A percentile compares a stretch with the other conserved stretches of the same genome.
Evolutionary conservation across 1,284 basidiomycete genomes (phyloP).

Genomic region (Melampsora larici-populina): DNA sequence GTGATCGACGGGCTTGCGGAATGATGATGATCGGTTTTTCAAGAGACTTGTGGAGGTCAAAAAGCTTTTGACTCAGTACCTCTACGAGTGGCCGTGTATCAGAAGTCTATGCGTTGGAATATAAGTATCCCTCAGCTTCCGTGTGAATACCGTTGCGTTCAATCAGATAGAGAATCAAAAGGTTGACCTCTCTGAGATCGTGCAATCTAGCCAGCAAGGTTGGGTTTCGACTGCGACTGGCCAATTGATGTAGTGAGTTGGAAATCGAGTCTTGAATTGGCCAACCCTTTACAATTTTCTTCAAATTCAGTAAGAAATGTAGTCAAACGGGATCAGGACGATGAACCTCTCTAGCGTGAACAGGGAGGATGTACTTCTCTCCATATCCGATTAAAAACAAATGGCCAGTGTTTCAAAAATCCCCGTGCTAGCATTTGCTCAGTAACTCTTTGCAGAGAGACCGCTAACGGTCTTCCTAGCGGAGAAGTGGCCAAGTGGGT

Average conservation of each 20-base stretch:
- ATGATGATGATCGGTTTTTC: background rate
- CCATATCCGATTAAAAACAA: constrained; percentile 7
- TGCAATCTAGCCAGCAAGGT: background rate
- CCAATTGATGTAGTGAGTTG: background rate
- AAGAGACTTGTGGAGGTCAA: background rate
- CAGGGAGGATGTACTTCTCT: background rate
- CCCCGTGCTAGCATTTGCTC: background rate
- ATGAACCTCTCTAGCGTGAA: background rate
- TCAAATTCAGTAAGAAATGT: background rate
- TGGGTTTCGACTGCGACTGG: background rate
- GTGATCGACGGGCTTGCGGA: background rate
- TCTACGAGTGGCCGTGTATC: background rate
- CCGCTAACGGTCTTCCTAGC: background rate
- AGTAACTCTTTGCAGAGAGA: background rate
- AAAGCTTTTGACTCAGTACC: background rate
- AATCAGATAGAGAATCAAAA: background rate
- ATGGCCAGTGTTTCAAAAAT: background rate
- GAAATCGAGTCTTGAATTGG: background rate
- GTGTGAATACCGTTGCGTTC: background rate
- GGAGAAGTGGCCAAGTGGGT: background rate
- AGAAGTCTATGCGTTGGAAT: background rate
- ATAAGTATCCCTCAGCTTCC: background rate
- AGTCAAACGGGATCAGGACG: background rate
- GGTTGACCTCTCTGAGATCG: background rate
- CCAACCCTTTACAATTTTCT: constrained; percentile 1